These are phyloP conservation scores for Cladosporium sp. DNA, from an alignment of 2,329 filamentous ascomycete species.

Conservation along the genomic window DNA sequence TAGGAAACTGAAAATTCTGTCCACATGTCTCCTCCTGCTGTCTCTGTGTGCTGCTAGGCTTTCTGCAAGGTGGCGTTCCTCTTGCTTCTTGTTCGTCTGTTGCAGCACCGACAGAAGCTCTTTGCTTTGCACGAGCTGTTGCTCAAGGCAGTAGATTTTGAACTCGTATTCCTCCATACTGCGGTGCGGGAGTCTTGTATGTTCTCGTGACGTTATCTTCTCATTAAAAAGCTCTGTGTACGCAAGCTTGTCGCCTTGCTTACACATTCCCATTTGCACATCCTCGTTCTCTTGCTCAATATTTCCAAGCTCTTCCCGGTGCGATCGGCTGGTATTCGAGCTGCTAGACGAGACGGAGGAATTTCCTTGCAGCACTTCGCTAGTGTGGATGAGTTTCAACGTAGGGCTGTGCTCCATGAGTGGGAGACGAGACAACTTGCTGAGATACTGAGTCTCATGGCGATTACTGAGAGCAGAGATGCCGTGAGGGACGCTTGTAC, in stretches of 20 bases:
- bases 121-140: no score
- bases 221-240: not conserved
- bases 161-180: no score
- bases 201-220: no score
- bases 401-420: slow-evolving; percentile 29
- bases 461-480: slow-evolving; percentile 27
- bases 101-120: no score
- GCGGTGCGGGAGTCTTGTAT: no score
- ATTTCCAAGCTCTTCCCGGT: not conserved
- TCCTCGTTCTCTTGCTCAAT: not conserved
- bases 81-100: no score
- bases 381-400: slow-evolving; percentile 28
- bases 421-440: slow-evolving; percentile 25
- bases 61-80: no score
- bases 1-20: no score
- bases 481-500: slow-evolving; percentile 24
- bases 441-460: slow-evolving; percentile 31
- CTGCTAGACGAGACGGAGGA: not conserved
- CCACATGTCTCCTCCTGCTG: no score
- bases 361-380: slow-evolving; percentile 21
- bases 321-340: not conserved
- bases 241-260: not conserved
- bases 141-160: no score
- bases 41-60: no score
- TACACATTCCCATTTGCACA: not conserved